Base-by-base conservation (phyloP, 441 rosid genomes). In the Pelargonium myrrhifolium region DNA sequence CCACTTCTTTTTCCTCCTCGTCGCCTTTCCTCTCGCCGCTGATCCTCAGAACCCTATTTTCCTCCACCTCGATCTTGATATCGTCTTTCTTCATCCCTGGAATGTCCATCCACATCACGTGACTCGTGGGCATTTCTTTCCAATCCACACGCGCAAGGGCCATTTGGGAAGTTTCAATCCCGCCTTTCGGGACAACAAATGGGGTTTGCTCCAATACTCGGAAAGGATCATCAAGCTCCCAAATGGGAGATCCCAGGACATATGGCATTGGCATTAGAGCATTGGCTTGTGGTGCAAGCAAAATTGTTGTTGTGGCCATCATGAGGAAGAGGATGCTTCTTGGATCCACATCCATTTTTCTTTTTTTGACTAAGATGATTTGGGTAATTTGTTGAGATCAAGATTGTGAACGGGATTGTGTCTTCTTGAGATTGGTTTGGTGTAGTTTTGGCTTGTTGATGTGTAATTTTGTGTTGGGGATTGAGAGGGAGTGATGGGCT, bases 21-120 rank as follows among this genome's bases (percentile, higher is more conserved):
- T 80, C 83, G 0, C 15, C 68, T 61, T 80, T 85, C 72, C 87
- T 77, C 69, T 81, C 83, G 10, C 87, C 87, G 2, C 83, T 83
- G 18, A 85, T 65, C 71, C 80, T 77, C 81, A 83, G 3, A 14
- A 85, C 76, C 56, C 86, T 73, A 35, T 78, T 75, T 55, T 83
- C 87, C 64, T 85, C 87, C 9, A 81, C 80, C 40, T 83, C 87
- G 9, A 85, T 82, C 78, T 81, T 85, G 24, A 85, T 39, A 1
- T 81, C 85, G 4, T 82, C 87, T 22, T 64, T 84, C 79, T 76
- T 84, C 77, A 82, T 65, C 47, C 90, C 85, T 0, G 87, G 90
- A 24, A 86, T 67, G 68, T 86, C 90, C 1, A 83, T 56, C 0
- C 76, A 12, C 17, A 86, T 79, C 0, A 84, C 20, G 12, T 82